Percentiles rank a stretch among this genome's conserved stretches.
Evolutionary conservation across 2,329 filamentous ascomycete genomes (phyloP).

Genomic region (Waltergamsia citrina): DNA sequence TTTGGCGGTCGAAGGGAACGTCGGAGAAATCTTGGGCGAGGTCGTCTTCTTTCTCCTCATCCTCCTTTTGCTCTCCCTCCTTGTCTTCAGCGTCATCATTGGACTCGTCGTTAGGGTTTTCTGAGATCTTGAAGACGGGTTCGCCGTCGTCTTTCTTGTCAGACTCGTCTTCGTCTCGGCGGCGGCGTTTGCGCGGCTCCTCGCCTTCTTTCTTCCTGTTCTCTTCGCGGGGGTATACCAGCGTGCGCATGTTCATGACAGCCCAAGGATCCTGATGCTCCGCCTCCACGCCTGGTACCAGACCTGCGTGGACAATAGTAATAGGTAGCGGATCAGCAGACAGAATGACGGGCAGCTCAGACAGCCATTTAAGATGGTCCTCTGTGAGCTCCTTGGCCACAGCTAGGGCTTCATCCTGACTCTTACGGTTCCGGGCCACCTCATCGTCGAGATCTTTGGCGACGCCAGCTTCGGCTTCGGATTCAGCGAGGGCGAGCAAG

Average conservation of each 20-base stretch:
- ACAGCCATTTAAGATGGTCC: slow-evolving; percentile 60
- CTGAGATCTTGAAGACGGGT: slow-evolving; percentile 6
- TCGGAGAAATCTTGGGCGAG: slow-evolving; percentile 8
- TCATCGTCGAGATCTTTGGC: slow-evolving; percentile 15
- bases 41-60: slow-evolving; percentile 2
- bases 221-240: slow-evolving; percentile 43
- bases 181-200: slow-evolving; percentile 8
- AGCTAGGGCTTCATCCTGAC: slow-evolving; percentile 34
- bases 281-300: slow-evolving; percentile 66
- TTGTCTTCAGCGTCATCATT: not conserved
- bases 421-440: slow-evolving; percentile 17
- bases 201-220: slow-evolving; percentile 24
- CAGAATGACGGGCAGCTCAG: slow-evolving; percentile 68
- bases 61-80: slow-evolving; percentile 4
- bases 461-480: slow-evolving; percentile 14
- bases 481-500: slow-evolving; percentile 49
- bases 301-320: slow-evolving; percentile 73
- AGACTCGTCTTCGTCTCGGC: slow-evolving; percentile 5
- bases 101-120: not conserved
- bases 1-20: slow-evolving; percentile 15
- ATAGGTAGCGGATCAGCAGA: slow-evolving; percentile 56
- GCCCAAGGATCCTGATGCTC: slow-evolving; percentile 65
- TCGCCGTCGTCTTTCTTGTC: slow-evolving; percentile 7
- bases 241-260: slow-evolving; percentile 87
- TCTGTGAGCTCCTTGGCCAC: slow-evolving; percentile 41